Base-by-base conservation (phyloP, 768 basidiomycete genomes). In the Clathrus columnatus region DNA sequence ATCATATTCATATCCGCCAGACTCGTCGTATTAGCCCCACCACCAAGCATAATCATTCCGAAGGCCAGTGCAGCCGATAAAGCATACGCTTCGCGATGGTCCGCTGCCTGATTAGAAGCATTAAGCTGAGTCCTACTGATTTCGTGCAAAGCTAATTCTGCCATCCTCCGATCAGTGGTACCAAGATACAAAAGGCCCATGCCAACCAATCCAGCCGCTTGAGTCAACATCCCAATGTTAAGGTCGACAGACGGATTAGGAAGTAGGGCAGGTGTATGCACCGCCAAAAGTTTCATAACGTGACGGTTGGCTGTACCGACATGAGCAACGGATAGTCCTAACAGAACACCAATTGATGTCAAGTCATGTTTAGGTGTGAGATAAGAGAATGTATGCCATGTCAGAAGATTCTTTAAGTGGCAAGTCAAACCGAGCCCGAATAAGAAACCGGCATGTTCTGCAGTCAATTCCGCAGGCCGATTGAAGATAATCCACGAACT, bases 401-500 rank as follows among this genome's bases (percentile, higher is more conserved):
- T 91, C 62, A 90, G 69, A 81, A 99, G 83, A 57, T 85, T 83
- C 60, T 84, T 82, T 58, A 98, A 75, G 66, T 97, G 94, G 0
- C 96, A 96, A 1, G 84, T 89, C 21, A 99, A 73, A 0, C 96
- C 96, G 7, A 99, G 77, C 16, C 91, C 96, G 41, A 91, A 82
- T 43, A 99, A 74, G 71, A 97, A 93, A 1, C 96, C 96, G n/a
- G 93, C 96, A 65, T 98, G 96, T 63, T 92, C 85, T 0, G 94
- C 83, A 4, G 88, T 93, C 51, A 94, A 77, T 45, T 94, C 89
- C 0, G 83, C 77, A 0, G 96, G 95, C 62, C 88, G 90, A 69
- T 98, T 95, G 76, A 94, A 97, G 14, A 87, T 84, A 51, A 96
- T 92, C 91, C 94, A 97, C 0, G 92, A 91, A 63, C 88, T 90